Evolutionary conservation across 2,329 filamentous ascomycete genomes (phyloP), one percentile per base, ranked within the genome.

Genomic region (Colletotrichum simmondsii): DNA sequence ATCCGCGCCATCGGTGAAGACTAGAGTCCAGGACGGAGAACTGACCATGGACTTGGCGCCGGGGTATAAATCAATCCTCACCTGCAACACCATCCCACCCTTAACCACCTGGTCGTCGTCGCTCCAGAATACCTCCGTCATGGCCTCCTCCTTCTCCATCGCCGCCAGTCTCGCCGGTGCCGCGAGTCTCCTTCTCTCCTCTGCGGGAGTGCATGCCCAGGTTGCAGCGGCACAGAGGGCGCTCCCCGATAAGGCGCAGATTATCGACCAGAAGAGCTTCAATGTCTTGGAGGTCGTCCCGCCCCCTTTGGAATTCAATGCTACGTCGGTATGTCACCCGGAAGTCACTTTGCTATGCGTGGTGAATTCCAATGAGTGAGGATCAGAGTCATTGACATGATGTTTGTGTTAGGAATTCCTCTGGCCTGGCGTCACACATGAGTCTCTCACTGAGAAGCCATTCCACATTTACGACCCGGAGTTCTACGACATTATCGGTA

Each of bases 401-500:
- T 14, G 19, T 32, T 30, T 24, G 52, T 22, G n/a, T n/a, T 60
- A 85, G 81, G 74, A 79, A 12, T 87, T 86, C 74, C 72, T 85
- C 24, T 86, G 85, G n/a, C 85, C 86, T 0, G 85, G 85, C 1
- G 78, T 83, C 28, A 82, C 82, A 0, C 67, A 80, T 10, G 80
- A 83, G 19, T 81, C 79, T 10, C 80, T 87, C 1, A 67, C 72
- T 2, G 81, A 79, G 24, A 84, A 80, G 76, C 81, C 84, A 11
- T 84, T 85, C 73, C 82, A 80, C 69, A 79, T 89, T 68, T 90
- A 88, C 74, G 85, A 89, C 60, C 78, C 84, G 0, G 86, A 85
- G 22, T 90, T 90, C 68, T 81, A 83, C 61, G 80, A 85, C 30
- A 81, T 90, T 8, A 83, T 90, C 24, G 88, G 88, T 5, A 42